phyloP scores from a whole-genome alignment of 371 early-diverging fungal genomes.

The Quaeritorhiza haematococci region DNA sequence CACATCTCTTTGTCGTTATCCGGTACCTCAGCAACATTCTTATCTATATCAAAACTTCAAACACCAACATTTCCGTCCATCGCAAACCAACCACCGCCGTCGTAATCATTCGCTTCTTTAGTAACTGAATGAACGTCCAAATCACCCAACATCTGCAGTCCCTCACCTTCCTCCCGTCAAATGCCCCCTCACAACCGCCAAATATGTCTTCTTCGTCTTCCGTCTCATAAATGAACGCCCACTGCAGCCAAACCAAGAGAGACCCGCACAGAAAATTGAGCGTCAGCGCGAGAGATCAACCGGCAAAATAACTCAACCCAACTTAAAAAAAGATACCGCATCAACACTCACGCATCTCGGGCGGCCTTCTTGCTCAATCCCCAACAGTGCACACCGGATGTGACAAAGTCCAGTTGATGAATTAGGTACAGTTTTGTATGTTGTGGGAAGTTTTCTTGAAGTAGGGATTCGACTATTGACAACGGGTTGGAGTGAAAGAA shows the following conservation, averaged over 20 bases:
- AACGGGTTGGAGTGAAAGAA: conserved; percentile 7
- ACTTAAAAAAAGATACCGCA: too few relatives aligned
- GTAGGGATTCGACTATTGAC: conserved; percentile 17
- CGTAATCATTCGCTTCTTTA: too few relatives aligned
- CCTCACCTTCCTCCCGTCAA: conserved; percentile 6
- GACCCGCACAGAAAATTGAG: too few relatives aligned
- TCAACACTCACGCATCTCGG: conserved; percentile 1
- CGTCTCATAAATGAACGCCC: conserved; percentile 18
- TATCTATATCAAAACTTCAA: conserved; percentile 11
- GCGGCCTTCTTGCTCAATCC: conserved; percentile 23
- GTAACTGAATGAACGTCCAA: too few relatives aligned
- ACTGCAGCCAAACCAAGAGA: too few relatives aligned
- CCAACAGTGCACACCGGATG: conserved; percentile 33
- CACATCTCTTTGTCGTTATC: conserved; percentile 20
- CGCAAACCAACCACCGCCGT: too few relatives aligned
- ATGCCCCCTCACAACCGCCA: conserved; percentile 30
- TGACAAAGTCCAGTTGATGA: conserved; percentile 34
- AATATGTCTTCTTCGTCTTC: conserved; percentile 22
- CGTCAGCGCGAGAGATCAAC: too few relatives aligned
- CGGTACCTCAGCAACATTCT: conserved; percentile 17
- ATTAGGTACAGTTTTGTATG: conserved; percentile 16
- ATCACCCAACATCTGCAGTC: too few relatives aligned
- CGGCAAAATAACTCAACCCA: too few relatives aligned
- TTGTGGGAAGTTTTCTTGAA: conserved; percentile 10
- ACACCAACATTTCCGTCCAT: too few relatives aligned